phyloP scores from a whole-genome alignment of 169 alveolate genomes.

The Blepharisma undulans region DNA sequence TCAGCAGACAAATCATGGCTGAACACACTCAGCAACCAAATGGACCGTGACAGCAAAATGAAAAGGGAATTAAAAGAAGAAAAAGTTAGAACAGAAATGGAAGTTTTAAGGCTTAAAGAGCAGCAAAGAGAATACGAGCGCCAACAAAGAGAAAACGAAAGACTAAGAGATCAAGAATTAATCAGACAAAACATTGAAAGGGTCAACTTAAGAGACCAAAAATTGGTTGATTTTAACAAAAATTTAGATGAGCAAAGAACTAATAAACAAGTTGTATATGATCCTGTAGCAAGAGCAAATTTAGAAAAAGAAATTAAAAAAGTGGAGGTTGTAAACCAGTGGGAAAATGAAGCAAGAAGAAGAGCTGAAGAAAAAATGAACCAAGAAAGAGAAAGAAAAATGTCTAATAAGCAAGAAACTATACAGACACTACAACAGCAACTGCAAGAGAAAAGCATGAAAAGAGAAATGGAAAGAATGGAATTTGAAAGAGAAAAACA shows the following conservation, averaged over 20 bases:
- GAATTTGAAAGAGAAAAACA: not conserved
- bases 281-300: not conserved
- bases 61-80: not conserved
- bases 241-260: not conserved
- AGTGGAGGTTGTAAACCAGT: not conserved
- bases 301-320: not conserved
- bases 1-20: not conserved
- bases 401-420: not conserved
- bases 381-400: not conserved
- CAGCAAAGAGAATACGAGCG: not conserved
- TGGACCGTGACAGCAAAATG: not conserved
- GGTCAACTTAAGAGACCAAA: not conserved
- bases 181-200: not conserved
- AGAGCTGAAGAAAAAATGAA: not conserved
- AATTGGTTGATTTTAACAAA: not conserved
- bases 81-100: not conserved
- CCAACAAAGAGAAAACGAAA: not conserved
- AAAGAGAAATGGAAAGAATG: not conserved
- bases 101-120: not conserved
- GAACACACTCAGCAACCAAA: not conserved
- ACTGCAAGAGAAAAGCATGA: not conserved
- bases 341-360: constrained; percentile 1
- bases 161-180: not conserved
- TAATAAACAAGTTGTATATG: not conserved
- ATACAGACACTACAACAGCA: not conserved